Percentiles rank a stretch among this genome's conserved stretches.
phyloP scores from a whole-genome alignment of 495 filamentous ascomycete genomes.

The Annulohypoxylon nitens region DNA sequence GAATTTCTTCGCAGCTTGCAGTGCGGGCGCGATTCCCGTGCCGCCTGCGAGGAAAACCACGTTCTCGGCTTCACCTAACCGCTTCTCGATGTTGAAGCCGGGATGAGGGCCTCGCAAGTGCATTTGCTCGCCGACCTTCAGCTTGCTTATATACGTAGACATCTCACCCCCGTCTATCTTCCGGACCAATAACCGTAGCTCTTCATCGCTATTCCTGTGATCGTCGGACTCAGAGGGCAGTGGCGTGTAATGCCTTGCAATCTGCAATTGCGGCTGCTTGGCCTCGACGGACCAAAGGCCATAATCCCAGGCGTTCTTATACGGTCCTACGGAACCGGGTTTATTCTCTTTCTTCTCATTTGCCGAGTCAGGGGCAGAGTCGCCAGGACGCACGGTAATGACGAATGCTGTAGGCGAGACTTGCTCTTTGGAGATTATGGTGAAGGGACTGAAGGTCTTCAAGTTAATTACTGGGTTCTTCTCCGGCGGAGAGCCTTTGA shows the following conservation, averaged over 20 bases:
- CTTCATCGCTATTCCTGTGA: neutral
- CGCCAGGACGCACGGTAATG: slow-evolving; percentile 70
- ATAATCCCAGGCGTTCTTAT: slow-evolving; percentile 52
- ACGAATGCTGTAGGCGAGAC: slow-evolving; percentile 83
- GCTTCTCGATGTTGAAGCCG: slow-evolving; percentile 72
- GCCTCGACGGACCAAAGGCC: slow-evolving; percentile 90
- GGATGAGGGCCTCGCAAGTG: slow-evolving; percentile 82
- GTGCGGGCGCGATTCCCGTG: slow-evolving; percentile 91
- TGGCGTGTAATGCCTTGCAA: slow-evolving; percentile 89
- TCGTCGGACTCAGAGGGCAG: slow-evolving; percentile 67
- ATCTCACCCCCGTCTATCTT: slow-evolving; percentile 61
- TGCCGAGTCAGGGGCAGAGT: slow-evolving; percentile 18
- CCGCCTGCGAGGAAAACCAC: slow-evolving; percentile 92
- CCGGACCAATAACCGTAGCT: slow-evolving; percentile 64
- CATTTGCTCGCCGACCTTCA: slow-evolving; percentile 71
- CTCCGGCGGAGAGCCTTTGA: slow-evolving; percentile 7
- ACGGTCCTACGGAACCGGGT: neutral
- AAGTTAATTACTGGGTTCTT: slow-evolving; percentile 56
- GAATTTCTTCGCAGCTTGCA: slow-evolving; percentile 79
- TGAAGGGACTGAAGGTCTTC: slow-evolving; percentile 70
- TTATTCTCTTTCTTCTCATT: neutral
- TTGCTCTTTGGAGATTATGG: slow-evolving; percentile 71
- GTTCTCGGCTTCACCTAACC: slow-evolving; percentile 53
- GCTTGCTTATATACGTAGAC: slow-evolving; percentile 75
- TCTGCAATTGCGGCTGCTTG: slow-evolving; percentile 93